Conservation (phyloP, 2,329 filamentous ascomycete species). For the Xylaria arbuscula region DNA sequence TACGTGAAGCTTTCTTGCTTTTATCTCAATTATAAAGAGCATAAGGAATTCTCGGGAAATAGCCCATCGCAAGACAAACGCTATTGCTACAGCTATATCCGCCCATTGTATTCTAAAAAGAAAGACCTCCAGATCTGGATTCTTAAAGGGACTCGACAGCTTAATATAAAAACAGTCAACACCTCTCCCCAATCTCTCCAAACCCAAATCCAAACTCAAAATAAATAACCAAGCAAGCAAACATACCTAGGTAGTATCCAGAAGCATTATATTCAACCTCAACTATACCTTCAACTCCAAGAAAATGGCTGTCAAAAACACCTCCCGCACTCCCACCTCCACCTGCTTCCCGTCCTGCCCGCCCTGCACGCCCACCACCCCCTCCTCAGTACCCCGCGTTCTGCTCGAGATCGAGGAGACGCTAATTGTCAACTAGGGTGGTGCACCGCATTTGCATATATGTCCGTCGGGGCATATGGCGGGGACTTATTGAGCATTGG, state of each 20-base stretch:
- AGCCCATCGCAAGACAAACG: no score
- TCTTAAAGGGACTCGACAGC: background rate
- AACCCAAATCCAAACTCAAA: background rate
- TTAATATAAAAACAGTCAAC: background rate
- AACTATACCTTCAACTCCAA: background rate
- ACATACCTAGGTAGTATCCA: no score
- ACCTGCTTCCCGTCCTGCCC: background rate
- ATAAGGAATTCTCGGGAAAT: no score
- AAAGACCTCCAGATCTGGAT: background rate
- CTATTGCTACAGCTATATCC: background rate
- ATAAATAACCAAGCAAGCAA: background rate
- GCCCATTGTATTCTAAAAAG: background rate
- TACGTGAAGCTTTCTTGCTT: no score
- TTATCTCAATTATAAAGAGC: no score
- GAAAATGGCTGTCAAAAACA: background rate
- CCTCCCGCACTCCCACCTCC: conserved; percentile 1
- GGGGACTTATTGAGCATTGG: background rate
- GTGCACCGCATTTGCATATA: conserved; percentile 32
- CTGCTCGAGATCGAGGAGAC: conserved; percentile 27
- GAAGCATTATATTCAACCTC: background rate
- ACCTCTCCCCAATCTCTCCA: background rate
- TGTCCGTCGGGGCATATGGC: conserved; percentile 28
- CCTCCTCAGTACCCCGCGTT: conserved; percentile 27
- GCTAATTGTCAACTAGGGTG: conserved; percentile 24
- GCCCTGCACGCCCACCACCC: background rate